Base-by-base conservation (phyloP, 371 early-diverging fungal genomes). In the Mucor plumbeus region DNA sequence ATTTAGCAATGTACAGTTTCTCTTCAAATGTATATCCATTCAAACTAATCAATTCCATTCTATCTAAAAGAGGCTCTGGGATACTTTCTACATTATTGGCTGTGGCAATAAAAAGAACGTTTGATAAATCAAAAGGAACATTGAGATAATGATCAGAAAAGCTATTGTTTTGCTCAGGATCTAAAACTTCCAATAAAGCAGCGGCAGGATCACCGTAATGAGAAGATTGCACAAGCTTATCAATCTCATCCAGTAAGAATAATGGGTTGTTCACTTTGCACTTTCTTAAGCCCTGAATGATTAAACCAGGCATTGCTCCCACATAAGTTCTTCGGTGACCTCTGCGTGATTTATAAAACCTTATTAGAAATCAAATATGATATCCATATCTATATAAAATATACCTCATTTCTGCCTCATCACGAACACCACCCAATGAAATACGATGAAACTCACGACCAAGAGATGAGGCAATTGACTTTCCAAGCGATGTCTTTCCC, bases 311-410 rank as follows among this genome's bases (percentile, higher is more conserved):
- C 81, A 94, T 79, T 19, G 94, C 90, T 21, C 94, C 96, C 34
- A 95, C 88, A 81, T 96, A 96, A 10, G 96, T 96, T 17, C 95
- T 83, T 13, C 95, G 86, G 75, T 96, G 96, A 0, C 96, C 96
- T 35, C 94, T 81, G 33, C 56, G 38, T 15, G 19, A 40, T 40
- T 33, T 14, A 43, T 33, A 40, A 36, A 35, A 17, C 34, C 36
- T 48, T n/a, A 26, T 21, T 40, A 43, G 26, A 15, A 57, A 35
- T 14, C 33, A 54, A 7, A 31, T 26, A 13, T 31, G 6, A 9
- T 6, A 31, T 10, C 0, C 5, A 40, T 19, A 39, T 31, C 0
- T 36, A 17, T 34, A 4, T 21, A 35, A 8, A 17, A 40, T 36
- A 62, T 78, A 74, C 82, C 79, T 85, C 68, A 96, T 92, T 67